phyloP scores from a whole-genome alignment of 164 flowering plant genomes.

The Stephania cephalantha region DNA sequence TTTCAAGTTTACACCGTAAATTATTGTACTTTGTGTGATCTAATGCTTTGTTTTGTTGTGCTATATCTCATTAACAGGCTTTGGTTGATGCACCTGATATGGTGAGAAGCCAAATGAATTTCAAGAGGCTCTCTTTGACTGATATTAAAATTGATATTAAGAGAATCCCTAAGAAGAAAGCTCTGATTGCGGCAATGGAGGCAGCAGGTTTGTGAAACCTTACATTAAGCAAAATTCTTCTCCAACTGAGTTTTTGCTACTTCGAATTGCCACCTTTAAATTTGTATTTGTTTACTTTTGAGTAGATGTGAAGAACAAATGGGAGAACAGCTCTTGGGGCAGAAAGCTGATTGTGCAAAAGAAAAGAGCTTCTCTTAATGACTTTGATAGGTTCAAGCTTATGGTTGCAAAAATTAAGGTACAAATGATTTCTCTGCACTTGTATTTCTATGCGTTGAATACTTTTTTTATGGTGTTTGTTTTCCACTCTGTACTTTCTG shows the following conservation, averaged over 20 bases:
- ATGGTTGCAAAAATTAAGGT: constrained; percentile 43
- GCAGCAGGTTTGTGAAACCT: constrained; percentile 25
- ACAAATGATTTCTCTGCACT: background rate
- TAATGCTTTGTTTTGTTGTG: background rate
- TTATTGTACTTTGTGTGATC: background rate
- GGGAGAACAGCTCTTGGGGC: constrained; percentile 71
- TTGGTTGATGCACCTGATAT: constrained; percentile 79
- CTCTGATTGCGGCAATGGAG: constrained; percentile 33
- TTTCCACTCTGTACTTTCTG: no score
- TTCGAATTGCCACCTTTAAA: no score
- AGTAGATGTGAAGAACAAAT: constrained; percentile 38
- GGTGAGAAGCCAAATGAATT: constrained; percentile 74
- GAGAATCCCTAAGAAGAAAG: constrained; percentile 31
- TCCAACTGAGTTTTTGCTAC: background rate
- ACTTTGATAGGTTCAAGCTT: constrained; percentile 77
- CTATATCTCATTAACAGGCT: constrained; percentile 35
- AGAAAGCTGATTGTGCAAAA: constrained; percentile 80
- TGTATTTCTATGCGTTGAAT: no score
- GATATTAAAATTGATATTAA: constrained; percentile 73
- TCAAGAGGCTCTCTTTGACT: constrained; percentile 75
- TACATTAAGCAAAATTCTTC: no score
- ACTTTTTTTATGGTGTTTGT: no score
- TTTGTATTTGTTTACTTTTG: background rate
- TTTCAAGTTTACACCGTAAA: no score
- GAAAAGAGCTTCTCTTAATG: constrained; percentile 68